phyloP scores from a whole-genome alignment of 257 asterid genomes.

The Asclepias syriaca region DNA sequence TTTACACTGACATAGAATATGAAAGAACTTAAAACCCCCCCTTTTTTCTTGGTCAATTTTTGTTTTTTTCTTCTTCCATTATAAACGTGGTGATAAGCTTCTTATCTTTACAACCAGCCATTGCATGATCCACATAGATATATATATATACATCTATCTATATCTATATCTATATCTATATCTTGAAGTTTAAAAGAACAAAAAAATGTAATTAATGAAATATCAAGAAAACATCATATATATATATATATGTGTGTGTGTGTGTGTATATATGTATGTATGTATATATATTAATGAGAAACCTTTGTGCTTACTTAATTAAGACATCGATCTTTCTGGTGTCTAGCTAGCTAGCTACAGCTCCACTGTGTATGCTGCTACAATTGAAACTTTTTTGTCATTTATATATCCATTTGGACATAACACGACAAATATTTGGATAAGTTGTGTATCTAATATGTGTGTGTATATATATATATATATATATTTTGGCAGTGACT shows the following conservation, averaged over 20 bases:
- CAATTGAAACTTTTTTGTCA: conserved; percentile 5
- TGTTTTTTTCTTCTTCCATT: neutral
- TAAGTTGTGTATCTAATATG: neutral
- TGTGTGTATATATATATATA: too few species aligned
- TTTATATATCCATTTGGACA: conserved; percentile 2
- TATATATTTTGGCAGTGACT: neutral
- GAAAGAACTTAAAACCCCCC: conserved; percentile 17
- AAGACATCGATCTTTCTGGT: neutral
- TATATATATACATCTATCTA: neutral
- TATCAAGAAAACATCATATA: neutral
- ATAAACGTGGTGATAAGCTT: conserved; percentile 29
- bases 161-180: conserved; percentile 2
- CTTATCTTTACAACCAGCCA: conserved; percentile 33
- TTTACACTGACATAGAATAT: conserved; percentile 22
- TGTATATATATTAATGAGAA: neutral
- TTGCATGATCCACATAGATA: conserved; percentile 1
- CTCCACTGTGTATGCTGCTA: neutral
- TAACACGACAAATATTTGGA: neutral
- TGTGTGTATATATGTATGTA: too few species aligned
- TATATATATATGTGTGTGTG: too few species aligned
- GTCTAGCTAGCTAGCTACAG: neutral
- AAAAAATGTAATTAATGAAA: neutral
- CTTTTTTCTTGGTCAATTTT: neutral
- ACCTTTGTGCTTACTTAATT: neutral
- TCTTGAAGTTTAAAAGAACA: neutral